Percentiles rank a stretch among this genome's conserved stretches.
phyloP scores from a whole-genome alignment of 805 yeast genomes.

The Ogataea polymorpha region DNA sequence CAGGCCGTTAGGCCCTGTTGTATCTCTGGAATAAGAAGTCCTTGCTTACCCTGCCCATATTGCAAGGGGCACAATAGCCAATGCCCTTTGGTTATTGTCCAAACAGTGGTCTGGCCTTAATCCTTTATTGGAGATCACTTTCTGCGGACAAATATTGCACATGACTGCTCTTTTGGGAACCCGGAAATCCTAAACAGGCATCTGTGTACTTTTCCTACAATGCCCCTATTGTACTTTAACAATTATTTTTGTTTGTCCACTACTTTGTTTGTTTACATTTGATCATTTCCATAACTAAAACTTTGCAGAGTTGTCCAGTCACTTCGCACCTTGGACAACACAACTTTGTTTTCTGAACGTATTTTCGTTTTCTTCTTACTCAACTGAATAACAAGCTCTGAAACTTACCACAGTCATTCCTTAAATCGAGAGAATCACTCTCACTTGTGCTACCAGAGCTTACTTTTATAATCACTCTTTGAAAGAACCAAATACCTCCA shows the following conservation, averaged over 20 bases:
- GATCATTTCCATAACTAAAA: slow-evolving; percentile 5
- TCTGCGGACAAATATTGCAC: background rate
- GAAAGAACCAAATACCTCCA: background rate
- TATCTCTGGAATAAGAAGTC: background rate
- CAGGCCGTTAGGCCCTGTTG: too few species aligned
- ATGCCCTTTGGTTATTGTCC: slow-evolving; percentile 1
- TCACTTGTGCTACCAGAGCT: slow-evolving; percentile 2
- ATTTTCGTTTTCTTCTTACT: slow-evolving; percentile 5
- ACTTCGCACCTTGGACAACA: background rate
- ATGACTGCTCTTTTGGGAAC: slow-evolving; percentile 1
- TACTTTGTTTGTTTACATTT: slow-evolving; percentile 14
- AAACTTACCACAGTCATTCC: slow-evolving; percentile 33
- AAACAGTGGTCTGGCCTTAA: slow-evolving; percentile 3
- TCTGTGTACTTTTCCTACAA: background rate
- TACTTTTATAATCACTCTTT: slow-evolving; percentile 1
- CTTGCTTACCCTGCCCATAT: background rate
- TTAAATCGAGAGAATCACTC: slow-evolving; percentile 20
- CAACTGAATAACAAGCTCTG: slow-evolving; percentile 8
- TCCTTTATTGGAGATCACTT: background rate
- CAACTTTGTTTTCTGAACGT: background rate
- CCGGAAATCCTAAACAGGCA: background rate
- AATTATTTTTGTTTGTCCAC: slow-evolving; percentile 1
- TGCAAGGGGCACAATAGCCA: background rate
- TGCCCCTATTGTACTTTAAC: background rate
- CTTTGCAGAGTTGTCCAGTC: slow-evolving; percentile 4